Evolutionary conservation across 1,284 basidiomycete genomes (phyloP).

Genomic region (Jaminaea rosea): DNA sequence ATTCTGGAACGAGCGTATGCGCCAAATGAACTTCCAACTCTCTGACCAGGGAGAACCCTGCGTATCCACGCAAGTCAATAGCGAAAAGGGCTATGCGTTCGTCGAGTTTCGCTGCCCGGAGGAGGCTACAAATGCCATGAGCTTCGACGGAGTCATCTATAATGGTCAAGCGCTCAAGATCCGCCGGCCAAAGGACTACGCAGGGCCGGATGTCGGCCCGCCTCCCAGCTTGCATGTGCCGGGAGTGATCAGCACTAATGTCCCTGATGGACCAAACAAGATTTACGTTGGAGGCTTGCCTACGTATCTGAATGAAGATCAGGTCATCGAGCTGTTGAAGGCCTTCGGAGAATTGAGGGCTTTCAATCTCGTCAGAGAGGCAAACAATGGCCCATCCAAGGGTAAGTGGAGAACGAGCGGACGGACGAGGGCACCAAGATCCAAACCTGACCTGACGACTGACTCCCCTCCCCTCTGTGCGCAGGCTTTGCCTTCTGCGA

Average conservation of each 20-base stretch:
- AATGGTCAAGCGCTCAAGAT: slow-evolving; percentile 85
- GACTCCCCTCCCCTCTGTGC: no score
- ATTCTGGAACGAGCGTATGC: slow-evolving; percentile 94
- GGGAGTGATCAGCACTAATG: slow-evolving; percentile 84
- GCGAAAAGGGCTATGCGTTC: slow-evolving; percentile 95
- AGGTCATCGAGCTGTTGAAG: slow-evolving; percentile 93
- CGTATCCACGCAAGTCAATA: slow-evolving; percentile 84
- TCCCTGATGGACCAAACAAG: slow-evolving; percentile 95
- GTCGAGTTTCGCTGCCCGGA: slow-evolving; percentile 86
- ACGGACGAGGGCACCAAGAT: no score
- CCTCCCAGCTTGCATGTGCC: slow-evolving; percentile 69
- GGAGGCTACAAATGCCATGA: slow-evolving; percentile 90
- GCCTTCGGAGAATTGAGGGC: slow-evolving; percentile 93
- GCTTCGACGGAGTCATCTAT: slow-evolving; percentile 92
- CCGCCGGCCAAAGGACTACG: slow-evolving; percentile 91
- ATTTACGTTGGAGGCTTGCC: slow-evolving; percentile 94
- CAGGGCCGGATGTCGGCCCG: slow-evolving; percentile 56
- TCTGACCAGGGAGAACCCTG: slow-evolving; percentile 60
- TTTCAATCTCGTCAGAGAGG: slow-evolving; percentile 93
- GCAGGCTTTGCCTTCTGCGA: slow-evolving; percentile 99
- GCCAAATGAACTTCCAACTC: slow-evolving; percentile 60
- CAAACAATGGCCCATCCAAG: slow-evolving; percentile 57
- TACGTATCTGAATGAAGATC: slow-evolving; percentile 87
- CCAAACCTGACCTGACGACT: no score
- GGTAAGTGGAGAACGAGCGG: no score